Conservation (phyloP, 2,329 filamentous ascomycete genomes). For the Aureobasidium sp. region DNA sequence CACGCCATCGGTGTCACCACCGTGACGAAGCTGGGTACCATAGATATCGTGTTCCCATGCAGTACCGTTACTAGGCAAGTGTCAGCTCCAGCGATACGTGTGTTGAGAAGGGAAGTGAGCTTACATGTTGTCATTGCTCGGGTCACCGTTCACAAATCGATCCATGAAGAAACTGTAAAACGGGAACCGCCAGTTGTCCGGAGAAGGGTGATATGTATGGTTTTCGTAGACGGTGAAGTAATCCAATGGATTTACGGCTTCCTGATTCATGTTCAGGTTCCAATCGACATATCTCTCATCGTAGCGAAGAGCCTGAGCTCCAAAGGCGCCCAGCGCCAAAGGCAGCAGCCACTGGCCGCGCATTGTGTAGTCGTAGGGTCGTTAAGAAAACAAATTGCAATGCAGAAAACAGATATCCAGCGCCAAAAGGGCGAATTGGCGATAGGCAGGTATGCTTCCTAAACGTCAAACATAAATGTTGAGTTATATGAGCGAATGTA, state of each 20-base stretch:
- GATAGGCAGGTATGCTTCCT: background rate
- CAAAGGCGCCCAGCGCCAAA: background rate
- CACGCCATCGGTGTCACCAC: conserved; percentile 50
- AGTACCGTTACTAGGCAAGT: conserved; percentile 40
- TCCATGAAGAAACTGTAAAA: conserved; percentile 59
- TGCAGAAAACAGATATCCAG: background rate
- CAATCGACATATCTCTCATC: conserved; percentile 43
- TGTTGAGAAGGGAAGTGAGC: background rate
- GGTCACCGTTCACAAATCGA: conserved; percentile 56
- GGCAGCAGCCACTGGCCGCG: conserved; percentile 1
- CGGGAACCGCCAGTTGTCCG: conserved; percentile 55
- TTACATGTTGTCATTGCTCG: conserved; percentile 50
- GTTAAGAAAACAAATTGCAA: background rate
- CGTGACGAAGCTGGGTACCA: conserved; percentile 54
- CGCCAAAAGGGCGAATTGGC: background rate
- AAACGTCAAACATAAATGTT: background rate
- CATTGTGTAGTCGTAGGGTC: conserved; percentile 4
- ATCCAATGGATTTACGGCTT: conserved; percentile 46
- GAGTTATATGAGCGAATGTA: background rate
- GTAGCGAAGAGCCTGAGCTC: conserved; percentile 25
- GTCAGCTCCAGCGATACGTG: background rate
- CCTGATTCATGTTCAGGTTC: conserved; percentile 53
- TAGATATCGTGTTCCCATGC: conserved; percentile 52
- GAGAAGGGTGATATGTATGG: conserved; percentile 47
- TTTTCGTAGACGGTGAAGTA: conserved; percentile 50